Base-by-base conservation (phyloP, 1,284 basidiomycete species). In the Pterula multifida region DNA sequence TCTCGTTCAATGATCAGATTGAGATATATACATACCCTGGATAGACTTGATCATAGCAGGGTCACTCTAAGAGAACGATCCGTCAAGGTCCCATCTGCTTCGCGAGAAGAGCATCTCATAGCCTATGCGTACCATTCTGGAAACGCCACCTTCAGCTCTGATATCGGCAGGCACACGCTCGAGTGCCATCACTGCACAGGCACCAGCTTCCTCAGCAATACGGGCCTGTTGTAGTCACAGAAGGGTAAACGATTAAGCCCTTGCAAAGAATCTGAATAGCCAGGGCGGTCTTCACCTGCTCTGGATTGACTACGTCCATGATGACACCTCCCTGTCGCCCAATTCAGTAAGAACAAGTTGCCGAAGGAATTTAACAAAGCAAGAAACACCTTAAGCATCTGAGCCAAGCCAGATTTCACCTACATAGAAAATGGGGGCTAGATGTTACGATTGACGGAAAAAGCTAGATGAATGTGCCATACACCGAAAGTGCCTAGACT, bases 101-200 rank as follows among this genome's bases (percentile, higher is more conserved):
- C n/a, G 36, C 25, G 6, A 51, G 48, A 24, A 44, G 47, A 35
- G n/a, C n/a, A 28, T 36, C 51, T 21, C 47, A 13, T 24, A 23
- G 49, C 24, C 48, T 36, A 48, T 36, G 58, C 75, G 58, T 60
- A 90, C 90, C 93, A 97, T 96, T 54, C 93, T 76, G 1, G 93
- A 90, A 50, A 97, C 93, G 55, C 93, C 93, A 36, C 93, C 93
- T 64, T 89, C 73, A 35, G 76, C 75, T 55, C 93, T 79, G 61
- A 98, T 98, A 64, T 98, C 93, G 26, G 95, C 94, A 17, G 95
- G 95, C 12, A 98, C 93, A 56, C 95, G 78, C 67, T 97, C 92
- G 4, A 94, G 76, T 12, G 91, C 92, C 95, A 98, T 98, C 56
- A 98, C 95, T 55, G 95, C 95, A 64, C 90, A 93, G 12, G 95